Percentiles rank a stretch among this genome's conserved stretches.
Conservation (phyloP, 78 protist genomes). For the Chrysochromulina tobinii region DNA sequence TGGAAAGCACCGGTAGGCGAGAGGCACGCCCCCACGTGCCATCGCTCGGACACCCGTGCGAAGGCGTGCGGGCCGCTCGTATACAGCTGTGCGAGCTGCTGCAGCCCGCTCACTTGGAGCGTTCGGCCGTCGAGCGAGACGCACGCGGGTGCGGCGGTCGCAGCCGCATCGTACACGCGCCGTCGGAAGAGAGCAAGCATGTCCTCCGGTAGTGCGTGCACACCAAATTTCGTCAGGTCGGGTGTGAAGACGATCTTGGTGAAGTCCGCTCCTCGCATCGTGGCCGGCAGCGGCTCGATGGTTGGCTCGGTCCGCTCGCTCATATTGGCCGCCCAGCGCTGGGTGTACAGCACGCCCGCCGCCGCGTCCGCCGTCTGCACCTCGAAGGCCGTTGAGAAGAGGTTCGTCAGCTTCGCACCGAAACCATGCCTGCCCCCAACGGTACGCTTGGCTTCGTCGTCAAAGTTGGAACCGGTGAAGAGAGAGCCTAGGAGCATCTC, state of each 20-base stretch:
- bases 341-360: neutral
- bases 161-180: constrained; percentile 53
- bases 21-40: neutral
- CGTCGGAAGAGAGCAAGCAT: constrained; percentile 14
- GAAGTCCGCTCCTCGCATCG: neutral
- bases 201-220: constrained; percentile 23
- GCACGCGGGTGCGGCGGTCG: neutral
- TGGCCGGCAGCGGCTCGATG: neutral
- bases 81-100: too few relatives aligned
- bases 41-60: neutral
- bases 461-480: constrained; percentile 83
- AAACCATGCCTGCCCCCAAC: constrained; percentile 91
- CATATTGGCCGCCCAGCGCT: neutral
- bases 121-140: constrained; percentile 14
- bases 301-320: neutral
- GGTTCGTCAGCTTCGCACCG: constrained; percentile 98
- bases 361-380: constrained; percentile 60
- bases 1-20: neutral
- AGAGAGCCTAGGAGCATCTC: constrained; percentile 95
- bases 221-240: constrained; percentile 29
- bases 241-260: constrained; percentile 35
- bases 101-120: neutral
- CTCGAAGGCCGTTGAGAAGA: constrained; percentile 73
- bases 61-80: too few relatives aligned
- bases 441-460: constrained; percentile 25